Evolutionary conservation across 352 stramenopile species (phyloP), one percentile per base, ranked within the genome.

Genomic region (Globisporangium lucens): DNA sequence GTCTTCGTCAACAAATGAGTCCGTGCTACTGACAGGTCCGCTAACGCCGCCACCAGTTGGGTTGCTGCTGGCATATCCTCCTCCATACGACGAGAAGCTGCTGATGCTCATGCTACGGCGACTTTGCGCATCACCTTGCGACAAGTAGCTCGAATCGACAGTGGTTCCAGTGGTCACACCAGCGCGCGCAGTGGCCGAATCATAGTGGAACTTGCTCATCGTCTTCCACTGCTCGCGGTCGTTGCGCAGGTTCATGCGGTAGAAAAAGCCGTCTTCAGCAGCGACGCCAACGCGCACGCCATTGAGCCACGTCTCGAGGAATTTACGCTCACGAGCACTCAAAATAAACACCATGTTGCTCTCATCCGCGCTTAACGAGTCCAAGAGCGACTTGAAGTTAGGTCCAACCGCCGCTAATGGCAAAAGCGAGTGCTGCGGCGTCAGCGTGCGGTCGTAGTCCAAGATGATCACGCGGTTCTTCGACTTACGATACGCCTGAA

Each of bases 221-320:
- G 82, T 93, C 66, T 93, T 93, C 84, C 84, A 93, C 27, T 80
- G 74, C 67, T 93, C 84, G 2, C 74, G 79, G 24, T 82, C 75
- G 46, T 93, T 93, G 12, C 76, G 75, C 57, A 93, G 55, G 58
- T 91, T 90, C 82, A 93, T 93, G 20, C 84, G 82, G 69, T 92
- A 92, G 61, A 92, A 92, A 57, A 88, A 92, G 0, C 84, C 84
- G 38, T 92, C 84, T 67, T 92, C 84, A 4, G 84, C 84, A 36
- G 84, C 84, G n/a, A 92, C 82, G 30, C 84, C 84, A 12, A 92
- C 82, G 0, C 84, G 79, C 27, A 92, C 79, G 2, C 82, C 82
- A 36, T 88, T 83, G 49, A 97, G 71, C 89, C 89, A 97, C 47
- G 86, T 95, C 65, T 97, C 89, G n/a, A 97, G 77, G 56, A 97